Percentiles rank a stretch among this genome's conserved stretches.
These are phyloP conservation scores for Clonostachys byssicola DNA, from an alignment of 2,329 filamentous ascomycete species.

Conservation along the genomic window DNA sequence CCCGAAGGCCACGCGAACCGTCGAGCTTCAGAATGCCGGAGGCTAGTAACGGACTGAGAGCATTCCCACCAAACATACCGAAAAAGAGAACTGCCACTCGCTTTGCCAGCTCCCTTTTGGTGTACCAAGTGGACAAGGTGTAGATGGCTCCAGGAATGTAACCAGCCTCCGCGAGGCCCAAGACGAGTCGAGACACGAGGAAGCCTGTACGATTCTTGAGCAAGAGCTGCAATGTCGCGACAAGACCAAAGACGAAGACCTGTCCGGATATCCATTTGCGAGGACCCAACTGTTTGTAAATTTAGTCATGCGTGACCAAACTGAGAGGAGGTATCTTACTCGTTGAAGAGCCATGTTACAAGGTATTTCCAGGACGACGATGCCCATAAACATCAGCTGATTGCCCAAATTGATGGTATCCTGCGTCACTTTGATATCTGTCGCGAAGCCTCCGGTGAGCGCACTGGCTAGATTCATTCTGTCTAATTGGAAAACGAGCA, in stretches of 20 bases:
- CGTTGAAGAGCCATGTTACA: conserved; percentile 38
- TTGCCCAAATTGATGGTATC: conserved; percentile 47
- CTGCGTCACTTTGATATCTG: conserved; percentile 33
- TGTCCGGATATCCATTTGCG: conserved; percentile 44
- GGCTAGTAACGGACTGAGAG: conserved; percentile 58
- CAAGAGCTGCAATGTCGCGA: conserved; percentile 38
- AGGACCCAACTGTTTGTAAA: conserved; percentile 29
- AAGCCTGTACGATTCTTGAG: conserved; percentile 36
- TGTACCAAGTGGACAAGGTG: conserved; percentile 60
- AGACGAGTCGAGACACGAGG: conserved; percentile 33
- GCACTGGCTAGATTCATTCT: conserved; percentile 48
- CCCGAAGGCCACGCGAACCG: conserved; percentile 44
- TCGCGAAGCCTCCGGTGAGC: conserved; percentile 40
- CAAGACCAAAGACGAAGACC: conserved; percentile 40
- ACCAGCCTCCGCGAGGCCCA: conserved; percentile 44
- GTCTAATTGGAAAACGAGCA: conserved; percentile 47
- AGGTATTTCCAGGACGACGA: conserved; percentile 45
- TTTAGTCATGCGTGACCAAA: neutral
- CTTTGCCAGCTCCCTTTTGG: conserved; percentile 56
- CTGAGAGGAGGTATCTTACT: conserved; percentile 5
- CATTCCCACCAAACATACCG: conserved; percentile 59
- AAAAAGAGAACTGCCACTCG: conserved; percentile 52
- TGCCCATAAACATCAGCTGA: conserved; percentile 46
- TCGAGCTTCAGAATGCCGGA: conserved; percentile 47
- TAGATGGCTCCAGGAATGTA: conserved; percentile 49